These are phyloP conservation scores for Luffa aegyptiaca DNA, from an alignment of 306 rosid genomes.

Conservation along the genomic window DNA sequence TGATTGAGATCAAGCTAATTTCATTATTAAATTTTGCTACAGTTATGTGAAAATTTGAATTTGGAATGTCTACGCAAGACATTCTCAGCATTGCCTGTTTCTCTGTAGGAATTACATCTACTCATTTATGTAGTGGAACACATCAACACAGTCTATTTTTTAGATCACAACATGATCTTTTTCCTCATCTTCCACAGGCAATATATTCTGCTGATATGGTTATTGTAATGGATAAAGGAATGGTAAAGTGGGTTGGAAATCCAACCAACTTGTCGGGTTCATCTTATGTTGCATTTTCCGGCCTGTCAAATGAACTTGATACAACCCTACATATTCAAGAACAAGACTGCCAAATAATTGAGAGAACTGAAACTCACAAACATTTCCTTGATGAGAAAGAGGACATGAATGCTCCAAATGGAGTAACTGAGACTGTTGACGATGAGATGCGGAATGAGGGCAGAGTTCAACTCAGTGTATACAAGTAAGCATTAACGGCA, in stretches of 20 bases:
- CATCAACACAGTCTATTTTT: neutral
- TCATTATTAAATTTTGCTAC: neutral
- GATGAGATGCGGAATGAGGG: slow-evolving; percentile 83
- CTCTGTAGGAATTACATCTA: neutral
- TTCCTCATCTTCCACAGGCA: slow-evolving; percentile 33
- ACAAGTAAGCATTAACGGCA: slow-evolving; percentile 47
- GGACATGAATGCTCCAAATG: slow-evolving; percentile 21
- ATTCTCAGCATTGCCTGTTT: neutral
- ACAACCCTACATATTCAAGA: slow-evolving; percentile 21
- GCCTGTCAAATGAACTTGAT: slow-evolving; percentile 68
- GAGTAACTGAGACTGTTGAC: slow-evolving; percentile 43
- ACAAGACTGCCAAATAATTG: slow-evolving; percentile 27
- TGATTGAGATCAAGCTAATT: neutral
- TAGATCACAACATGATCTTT: neutral
- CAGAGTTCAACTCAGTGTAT: slow-evolving; percentile 67
- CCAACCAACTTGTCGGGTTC: slow-evolving; percentile 40
- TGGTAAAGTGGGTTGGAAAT: slow-evolving; percentile 68
- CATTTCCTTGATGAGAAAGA: slow-evolving; percentile 23
- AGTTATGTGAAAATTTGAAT: neutral
- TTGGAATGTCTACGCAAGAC: neutral
- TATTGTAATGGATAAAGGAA: slow-evolving; percentile 74
- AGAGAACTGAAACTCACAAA: slow-evolving; percentile 22
- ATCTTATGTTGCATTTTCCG: slow-evolving; percentile 41
- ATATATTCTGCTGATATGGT: slow-evolving; percentile 73
- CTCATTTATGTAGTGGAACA: neutral